Evolutionary conservation across 2,329 filamentous ascomycete genomes (phyloP).

Genomic region (Stachybotrys chlorohalonatus): DNA sequence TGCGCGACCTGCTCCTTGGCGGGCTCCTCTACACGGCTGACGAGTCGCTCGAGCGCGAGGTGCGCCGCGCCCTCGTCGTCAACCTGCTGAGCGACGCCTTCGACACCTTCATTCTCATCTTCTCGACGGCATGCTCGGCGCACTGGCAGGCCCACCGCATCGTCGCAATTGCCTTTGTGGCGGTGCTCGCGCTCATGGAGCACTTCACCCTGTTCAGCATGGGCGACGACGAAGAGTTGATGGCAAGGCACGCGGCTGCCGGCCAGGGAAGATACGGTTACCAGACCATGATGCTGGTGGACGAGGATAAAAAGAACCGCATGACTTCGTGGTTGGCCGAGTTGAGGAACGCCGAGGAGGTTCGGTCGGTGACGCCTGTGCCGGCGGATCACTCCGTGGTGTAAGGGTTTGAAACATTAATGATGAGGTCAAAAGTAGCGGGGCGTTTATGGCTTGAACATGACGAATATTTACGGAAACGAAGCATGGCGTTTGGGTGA

Average conservation of each 20-base stretch:
- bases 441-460: too few species aligned
- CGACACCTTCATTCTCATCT: slow-evolving; percentile 23
- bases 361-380: background rate
- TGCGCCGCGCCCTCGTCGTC: slow-evolving; percentile 18
- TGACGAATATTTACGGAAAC: background rate
- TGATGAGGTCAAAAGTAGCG: too few species aligned
- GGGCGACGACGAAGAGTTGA: slow-evolving; percentile 15
- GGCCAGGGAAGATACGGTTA: slow-evolving; percentile 4
- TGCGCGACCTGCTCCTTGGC: slow-evolving; percentile 20
- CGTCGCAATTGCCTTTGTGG: slow-evolving; percentile 16
- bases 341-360: slow-evolving; percentile 7
- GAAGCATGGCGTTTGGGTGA: background rate
- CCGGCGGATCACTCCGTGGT: background rate
- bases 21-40: slow-evolving; percentile 18
- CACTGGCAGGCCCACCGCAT: slow-evolving; percentile 17
- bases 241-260: background rate
- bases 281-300: slow-evolving; percentile 7
- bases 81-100: slow-evolving; percentile 22
- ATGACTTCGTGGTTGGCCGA: slow-evolving; percentile 22
- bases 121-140: slow-evolving; percentile 20
- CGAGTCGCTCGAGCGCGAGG: slow-evolving; percentile 11
- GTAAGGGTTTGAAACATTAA: too few species aligned
- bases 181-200: slow-evolving; percentile 19
- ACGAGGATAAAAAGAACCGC: slow-evolving; percentile 18
- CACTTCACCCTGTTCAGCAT: slow-evolving; percentile 24